Base-by-base conservation (phyloP, 2,329 filamentous ascomycete species). In the Trichoderma afroharzianum region DNA sequence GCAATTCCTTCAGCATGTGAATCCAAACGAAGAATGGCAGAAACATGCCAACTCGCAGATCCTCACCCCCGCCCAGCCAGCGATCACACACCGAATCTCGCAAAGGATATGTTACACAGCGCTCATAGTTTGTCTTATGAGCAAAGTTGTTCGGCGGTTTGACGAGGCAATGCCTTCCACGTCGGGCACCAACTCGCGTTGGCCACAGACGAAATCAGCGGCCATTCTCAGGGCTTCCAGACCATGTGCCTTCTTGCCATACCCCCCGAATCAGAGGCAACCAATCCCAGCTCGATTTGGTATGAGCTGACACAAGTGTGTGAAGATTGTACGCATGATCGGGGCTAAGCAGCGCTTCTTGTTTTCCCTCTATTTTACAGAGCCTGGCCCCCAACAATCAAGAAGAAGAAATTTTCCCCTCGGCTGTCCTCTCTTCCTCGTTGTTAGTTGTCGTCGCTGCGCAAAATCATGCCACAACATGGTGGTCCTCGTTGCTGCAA, bases 211-310 rank as follows among this genome's bases (percentile, higher is more conserved):
- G 30, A 24, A 18, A 39, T 12, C 47, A n/a, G 59, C 14, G 21
- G 68, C 47, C 15, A 28, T 21, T 21, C 9, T 39, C 63, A 63
- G 21, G 36, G 70, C 53, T 55, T 71, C 50, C 36, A n/a, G 71
- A 14, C 71, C 67, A 70, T 64, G 66, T 70, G 71, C 71, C 71
- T 21, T 64, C 59, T 63, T 72, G 71, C 71, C 66, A 72, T 70
- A 64, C 58, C 71, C 63, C 53, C 71, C 67, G 21, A 43, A 63
- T 64, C 26, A 33, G 21, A 70, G 58, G 71, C 71, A 50, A 53
- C 71, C 71, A 72, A 72, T 72, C 71, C 71, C 36, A 36, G n/a
- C 69, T n/a, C 53, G 62, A 30, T 55, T 36, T 43, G 63, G 30
- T 33, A 21, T 59, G 71, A 43, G 66, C 66, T 70, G 71, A 63